Conservation (phyloP, 1,139 yeast species). For the Petasospora fabianii region DNA sequence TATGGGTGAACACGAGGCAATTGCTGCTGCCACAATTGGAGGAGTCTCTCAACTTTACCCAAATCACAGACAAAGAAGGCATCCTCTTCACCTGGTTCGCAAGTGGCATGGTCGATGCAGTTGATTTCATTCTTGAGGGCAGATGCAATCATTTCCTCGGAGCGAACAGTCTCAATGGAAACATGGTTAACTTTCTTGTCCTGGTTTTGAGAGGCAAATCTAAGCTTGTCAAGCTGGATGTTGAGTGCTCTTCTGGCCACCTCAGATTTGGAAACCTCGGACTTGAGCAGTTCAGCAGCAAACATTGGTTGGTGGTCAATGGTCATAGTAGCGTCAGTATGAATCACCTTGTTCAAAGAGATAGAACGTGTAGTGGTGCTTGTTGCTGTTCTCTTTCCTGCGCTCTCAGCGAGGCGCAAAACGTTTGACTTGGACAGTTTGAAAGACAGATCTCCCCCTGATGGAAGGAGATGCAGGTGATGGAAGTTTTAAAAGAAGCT, state of each 20-base stretch:
- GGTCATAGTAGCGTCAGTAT: slow-evolving; percentile 20
- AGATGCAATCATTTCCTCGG: slow-evolving; percentile 32
- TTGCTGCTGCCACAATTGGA: slow-evolving; percentile 52
- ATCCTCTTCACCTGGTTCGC: slow-evolving; percentile 77
- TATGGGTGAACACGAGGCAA: slow-evolving; percentile 79
- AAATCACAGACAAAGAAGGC: slow-evolving; percentile 88
- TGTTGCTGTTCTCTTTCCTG: slow-evolving; percentile 6
- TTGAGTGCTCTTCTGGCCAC: slow-evolving; percentile 11
- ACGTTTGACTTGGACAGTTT: slow-evolving; percentile 13
- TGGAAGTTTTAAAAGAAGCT: background rate
- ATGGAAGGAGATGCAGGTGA: background rate
- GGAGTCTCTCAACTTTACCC: slow-evolving; percentile 63
- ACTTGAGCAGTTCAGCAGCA: slow-evolving; percentile 10
- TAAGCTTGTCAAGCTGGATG: slow-evolving; percentile 13
- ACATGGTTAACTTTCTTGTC: slow-evolving; percentile 2
- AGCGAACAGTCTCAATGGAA: slow-evolving; percentile 18
- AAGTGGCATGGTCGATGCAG: slow-evolving; percentile 51
- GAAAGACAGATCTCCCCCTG: slow-evolving; percentile 1
- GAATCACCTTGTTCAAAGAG: slow-evolving; percentile 2
- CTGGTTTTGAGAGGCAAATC: slow-evolving; percentile 1
- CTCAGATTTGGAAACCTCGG: slow-evolving; percentile 8
- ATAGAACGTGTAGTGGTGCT: background rate
- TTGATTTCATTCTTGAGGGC: slow-evolving; percentile 44
- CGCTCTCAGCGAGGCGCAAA: slow-evolving; percentile 16
- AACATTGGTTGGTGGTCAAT: slow-evolving; percentile 10